Evolutionary conservation across 441 rosid species (phyloP), one percentile per base, ranked within the genome.

Genomic region (Capsella rubella): DNA sequence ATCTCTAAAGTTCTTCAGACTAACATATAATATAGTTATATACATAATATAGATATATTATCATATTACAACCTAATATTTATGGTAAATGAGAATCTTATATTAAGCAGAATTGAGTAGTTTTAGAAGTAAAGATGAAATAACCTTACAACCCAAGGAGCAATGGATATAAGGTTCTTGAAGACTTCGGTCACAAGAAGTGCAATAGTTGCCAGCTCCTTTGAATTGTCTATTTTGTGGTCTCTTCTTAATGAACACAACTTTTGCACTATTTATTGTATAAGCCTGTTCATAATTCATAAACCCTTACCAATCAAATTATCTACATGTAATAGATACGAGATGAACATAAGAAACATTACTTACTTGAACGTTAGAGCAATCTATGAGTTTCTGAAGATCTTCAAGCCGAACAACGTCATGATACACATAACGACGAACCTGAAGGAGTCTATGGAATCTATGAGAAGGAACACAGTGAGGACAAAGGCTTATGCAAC

Each of bases 391-490:
- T 78, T 86, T 95, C 66, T 89, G 83, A 35, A 95, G 92, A 82
- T 95, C 99, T 74, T 92, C 98, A 67, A 95, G 77, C 72, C 98
- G 75, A 60, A 95, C 98, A 66, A 95, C 99, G 5, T 95, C 99
- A 35, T 92, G 98, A 72, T 95, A 95, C 16, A 95, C 99, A 50
- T 95, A 95, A 8, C 98, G 97, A 8, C 99, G 97, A 72, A 95
- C 84, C 69, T 95, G 99, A 69, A 92, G 97, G 51, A 95, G 97
- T 25, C 96, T 78, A 47, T 95, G 98, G 71, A 81, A 88, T 64
- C 91, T 85, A 75, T 95, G 99, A 18, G 89, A 83, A 1, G 97
- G 87, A 10, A 95, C 82, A 72, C 99, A 95, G 35, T 92, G 97
- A 84, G 99, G 97, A 77, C 99, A 95, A 4, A 95, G 84, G 73